Percentiles rank a stretch among this genome's conserved stretches.
Evolutionary conservation across 1,284 basidiomycete species (phyloP).

Genomic region (Austroboletus novae-zelandiae): DNA sequence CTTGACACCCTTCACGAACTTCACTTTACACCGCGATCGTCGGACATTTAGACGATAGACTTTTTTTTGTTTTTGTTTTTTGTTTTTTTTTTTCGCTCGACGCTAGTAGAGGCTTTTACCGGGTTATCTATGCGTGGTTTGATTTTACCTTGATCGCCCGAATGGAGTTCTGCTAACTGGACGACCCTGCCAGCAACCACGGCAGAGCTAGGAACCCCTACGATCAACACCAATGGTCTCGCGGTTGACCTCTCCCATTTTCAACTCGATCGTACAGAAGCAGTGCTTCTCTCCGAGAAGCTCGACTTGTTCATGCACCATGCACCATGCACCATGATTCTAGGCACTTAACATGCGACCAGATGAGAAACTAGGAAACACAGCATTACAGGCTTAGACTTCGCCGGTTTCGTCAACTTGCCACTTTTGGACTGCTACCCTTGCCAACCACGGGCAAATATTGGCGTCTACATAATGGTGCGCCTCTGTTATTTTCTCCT

Average conservation of each 20-base stretch:
- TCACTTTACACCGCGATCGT: neutral
- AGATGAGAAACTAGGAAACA: conserved; percentile 1
- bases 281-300: neutral
- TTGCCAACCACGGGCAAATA: neutral
- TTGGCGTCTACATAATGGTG: neutral
- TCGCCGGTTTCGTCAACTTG: conserved; percentile 23
- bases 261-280: neutral
- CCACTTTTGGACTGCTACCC: conserved; percentile 6
- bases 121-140: conserved; percentile 7
- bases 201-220: neutral
- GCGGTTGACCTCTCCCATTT: neutral
- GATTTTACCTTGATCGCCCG: conserved; percentile 1
- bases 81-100: neutral
- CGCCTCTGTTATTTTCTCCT: neutral
- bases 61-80: too few species aligned
- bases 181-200: neutral
- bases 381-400: conserved; percentile 24
- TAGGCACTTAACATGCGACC: neutral
- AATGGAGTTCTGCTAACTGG: conserved; percentile 4
- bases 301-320: neutral
- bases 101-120: neutral
- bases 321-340: neutral
- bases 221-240: neutral
- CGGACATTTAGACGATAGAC: neutral
- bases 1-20: neutral